Evolutionary conservation across 1,139 yeast species (phyloP).

Genomic region (Taphrina confusa): DNA sequence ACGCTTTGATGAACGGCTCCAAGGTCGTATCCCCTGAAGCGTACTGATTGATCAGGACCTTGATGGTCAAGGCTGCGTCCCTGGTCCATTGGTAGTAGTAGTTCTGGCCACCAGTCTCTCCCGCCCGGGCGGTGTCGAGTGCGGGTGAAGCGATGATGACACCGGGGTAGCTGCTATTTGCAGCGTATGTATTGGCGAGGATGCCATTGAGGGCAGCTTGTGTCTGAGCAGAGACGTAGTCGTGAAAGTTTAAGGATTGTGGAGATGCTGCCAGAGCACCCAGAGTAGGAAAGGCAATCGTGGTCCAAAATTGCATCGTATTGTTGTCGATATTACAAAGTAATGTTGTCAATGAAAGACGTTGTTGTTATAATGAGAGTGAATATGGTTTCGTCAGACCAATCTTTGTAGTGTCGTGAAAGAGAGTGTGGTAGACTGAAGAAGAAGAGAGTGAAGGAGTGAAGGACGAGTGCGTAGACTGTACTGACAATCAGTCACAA

Average conservation of each 20-base stretch:
- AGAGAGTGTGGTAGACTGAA: too few relatives aligned
- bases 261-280: constrained; percentile 16
- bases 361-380: too few relatives aligned
- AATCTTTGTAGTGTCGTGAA: too few relatives aligned
- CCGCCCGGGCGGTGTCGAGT: constrained; percentile 27
- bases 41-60: constrained; percentile 58
- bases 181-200: constrained; percentile 8
- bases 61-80: constrained; percentile 81
- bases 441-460: too few relatives aligned
- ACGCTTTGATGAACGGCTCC: constrained; percentile 22
- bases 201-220: constrained; percentile 26
- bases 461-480: too few relatives aligned
- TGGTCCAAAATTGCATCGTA: constrained; percentile 9
- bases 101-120: constrained; percentile 27
- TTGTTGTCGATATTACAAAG: too few relatives aligned
- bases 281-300: not conserved
- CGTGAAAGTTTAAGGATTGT: constrained; percentile 9
- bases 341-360: too few relatives aligned
- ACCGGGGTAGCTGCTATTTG: constrained; percentile 15
- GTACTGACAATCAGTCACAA: too few relatives aligned
- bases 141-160: constrained; percentile 35
- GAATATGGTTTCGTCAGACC: too few relatives aligned
- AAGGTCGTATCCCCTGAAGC: constrained; percentile 27
- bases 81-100: constrained; percentile 79
- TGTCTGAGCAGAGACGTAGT: constrained; percentile 26